phyloP scores from a whole-genome alignment of 2,329 filamentous ascomycete genomes.

The Escovopsis sp. region DNA sequence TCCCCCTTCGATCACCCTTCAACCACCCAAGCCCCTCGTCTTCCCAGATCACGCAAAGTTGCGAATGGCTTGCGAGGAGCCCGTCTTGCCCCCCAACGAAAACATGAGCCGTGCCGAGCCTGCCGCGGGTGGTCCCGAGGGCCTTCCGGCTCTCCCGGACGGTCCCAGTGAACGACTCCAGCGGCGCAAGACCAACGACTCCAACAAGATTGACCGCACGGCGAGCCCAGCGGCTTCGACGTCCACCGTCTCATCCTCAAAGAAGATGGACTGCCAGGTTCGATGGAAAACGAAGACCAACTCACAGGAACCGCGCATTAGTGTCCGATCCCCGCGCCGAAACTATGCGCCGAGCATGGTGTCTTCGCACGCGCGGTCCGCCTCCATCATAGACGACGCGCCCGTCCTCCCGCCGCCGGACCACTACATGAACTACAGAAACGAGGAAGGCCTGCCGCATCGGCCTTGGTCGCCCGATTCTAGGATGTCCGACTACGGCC shows the following conservation, averaged over 20 bases:
- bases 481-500: constrained; percentile 43
- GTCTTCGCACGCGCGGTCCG: constrained; percentile 28
- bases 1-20: background rate
- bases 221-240: background rate
- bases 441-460: constrained; percentile 33
- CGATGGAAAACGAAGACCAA: constrained; percentile 14
- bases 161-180: constrained; percentile 26
- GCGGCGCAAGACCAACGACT: constrained; percentile 11
- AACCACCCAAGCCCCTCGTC: background rate
- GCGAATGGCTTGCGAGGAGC: constrained; percentile 16
- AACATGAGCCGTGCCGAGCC: constrained; percentile 12
- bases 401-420: constrained; percentile 48
- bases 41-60: constrained; percentile 29
- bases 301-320: constrained; percentile 29
- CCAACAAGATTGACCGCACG: constrained; percentile 4
- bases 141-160: constrained; percentile 35
- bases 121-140: constrained; percentile 19
- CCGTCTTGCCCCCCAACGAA: background rate
- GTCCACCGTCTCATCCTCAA: background rate
- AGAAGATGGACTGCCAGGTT: constrained; percentile 3
- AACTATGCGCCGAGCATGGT: constrained; percentile 39
- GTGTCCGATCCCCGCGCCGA: constrained; percentile 23
- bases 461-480: constrained; percentile 44
- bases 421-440: constrained; percentile 43
- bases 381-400: constrained; percentile 39